Evolutionary conservation across 148 eudicot genomes (phyloP).

Genomic region (Beta vulgaris): DNA sequence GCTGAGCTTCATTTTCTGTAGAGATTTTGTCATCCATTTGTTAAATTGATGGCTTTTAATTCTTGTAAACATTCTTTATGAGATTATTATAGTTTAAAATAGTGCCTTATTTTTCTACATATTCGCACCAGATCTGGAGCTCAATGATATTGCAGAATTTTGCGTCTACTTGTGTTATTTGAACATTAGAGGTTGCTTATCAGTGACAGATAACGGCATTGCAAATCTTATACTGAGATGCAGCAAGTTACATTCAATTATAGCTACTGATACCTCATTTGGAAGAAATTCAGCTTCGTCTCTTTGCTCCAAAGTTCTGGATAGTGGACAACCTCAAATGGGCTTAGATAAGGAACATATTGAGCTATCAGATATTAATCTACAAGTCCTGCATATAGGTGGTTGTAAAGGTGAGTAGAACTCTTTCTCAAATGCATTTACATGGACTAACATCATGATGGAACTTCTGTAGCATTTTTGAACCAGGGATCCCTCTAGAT

Average conservation of each 20-base stretch:
- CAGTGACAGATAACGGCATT: conserved; percentile 75
- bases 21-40: no score
- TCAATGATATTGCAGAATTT: conserved; percentile 46
- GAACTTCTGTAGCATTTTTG: neutral
- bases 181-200: conserved; percentile 67
- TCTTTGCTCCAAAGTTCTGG: conserved; percentile 47
- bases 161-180: conserved; percentile 58
- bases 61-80: no score
- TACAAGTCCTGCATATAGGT: conserved; percentile 68
- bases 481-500: neutral
- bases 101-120: neutral
- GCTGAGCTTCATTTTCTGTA: neutral
- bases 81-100: neutral
- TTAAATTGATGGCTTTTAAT: neutral
- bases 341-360: conserved; percentile 27
- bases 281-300: conserved; percentile 56
- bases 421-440: neutral
- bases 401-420: conserved; percentile 64
- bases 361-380: conserved; percentile 30
- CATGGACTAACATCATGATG: neutral
- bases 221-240: conserved; percentile 51
- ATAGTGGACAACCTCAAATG: conserved; percentile 16
- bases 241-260: conserved; percentile 55
- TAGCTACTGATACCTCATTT: conserved; percentile 68
- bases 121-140: conserved; percentile 63